Percentiles rank a stretch among this genome's conserved stretches.
These are phyloP conservation scores for Tylopilus plumbeoviolaceoides DNA, from an alignment of 768 basidiomycete genomes.

Conservation along the genomic window DNA sequence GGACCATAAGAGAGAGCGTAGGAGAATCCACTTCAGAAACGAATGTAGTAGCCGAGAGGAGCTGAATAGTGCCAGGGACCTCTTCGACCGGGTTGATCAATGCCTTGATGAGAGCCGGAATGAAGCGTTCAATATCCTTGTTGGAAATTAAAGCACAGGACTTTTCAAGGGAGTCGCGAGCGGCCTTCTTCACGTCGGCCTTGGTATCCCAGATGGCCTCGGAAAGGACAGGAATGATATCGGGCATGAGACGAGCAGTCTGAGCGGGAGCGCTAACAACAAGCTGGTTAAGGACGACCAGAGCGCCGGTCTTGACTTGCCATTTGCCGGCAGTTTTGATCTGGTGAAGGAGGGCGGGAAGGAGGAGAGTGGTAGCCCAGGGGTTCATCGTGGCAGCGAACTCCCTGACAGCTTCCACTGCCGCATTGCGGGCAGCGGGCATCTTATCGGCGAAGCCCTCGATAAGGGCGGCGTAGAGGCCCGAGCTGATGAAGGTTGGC, in stretches of 20 bases:
- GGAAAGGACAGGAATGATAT: constrained; percentile 89
- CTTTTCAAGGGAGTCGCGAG: constrained; percentile 91
- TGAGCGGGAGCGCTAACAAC: constrained; percentile 78
- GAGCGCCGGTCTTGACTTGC: constrained; percentile 91
- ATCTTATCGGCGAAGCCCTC: constrained; percentile 95
- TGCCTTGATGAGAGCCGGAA: constrained; percentile 96
- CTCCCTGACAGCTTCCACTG: constrained; percentile 76
- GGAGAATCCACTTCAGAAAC: constrained; percentile 99
- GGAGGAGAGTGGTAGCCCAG: constrained; percentile 79
- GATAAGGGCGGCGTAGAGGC: constrained; percentile 81
- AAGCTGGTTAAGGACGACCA: constrained; percentile 81
- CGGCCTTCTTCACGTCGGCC: constrained; percentile 97
- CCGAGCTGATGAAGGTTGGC: constrained; percentile 82
- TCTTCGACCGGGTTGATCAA: constrained; percentile 99
- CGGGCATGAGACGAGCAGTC: constrained; percentile 86
- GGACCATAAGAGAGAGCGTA: constrained; percentile 97
- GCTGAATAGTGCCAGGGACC: constrained; percentile 90
- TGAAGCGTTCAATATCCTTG: constrained; percentile 97
- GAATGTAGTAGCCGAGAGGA: constrained; percentile 98
- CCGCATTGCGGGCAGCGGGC: constrained; percentile 79
- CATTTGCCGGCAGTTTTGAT: constrained; percentile 96
- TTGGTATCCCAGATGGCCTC: constrained; percentile 99
- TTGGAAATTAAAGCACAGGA: constrained; percentile 92
- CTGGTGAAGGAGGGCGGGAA: constrained; percentile 86
- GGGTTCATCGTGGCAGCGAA: constrained; percentile 80